phyloP scores from a whole-genome alignment of 2,329 filamentous ascomycete genomes.

The Botrytis fragariae region DNA sequence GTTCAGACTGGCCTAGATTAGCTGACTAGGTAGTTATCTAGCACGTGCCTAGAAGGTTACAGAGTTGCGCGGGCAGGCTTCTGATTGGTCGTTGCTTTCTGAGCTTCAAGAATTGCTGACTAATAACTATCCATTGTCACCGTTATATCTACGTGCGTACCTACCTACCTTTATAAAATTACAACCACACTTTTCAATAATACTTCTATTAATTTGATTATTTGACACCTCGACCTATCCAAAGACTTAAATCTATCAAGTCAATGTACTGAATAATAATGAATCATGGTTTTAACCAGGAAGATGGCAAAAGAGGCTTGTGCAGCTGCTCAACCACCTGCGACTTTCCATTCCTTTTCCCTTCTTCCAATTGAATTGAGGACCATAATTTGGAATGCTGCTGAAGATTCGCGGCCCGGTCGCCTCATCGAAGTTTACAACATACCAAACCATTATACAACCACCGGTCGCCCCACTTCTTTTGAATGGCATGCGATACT shows the following conservation, averaged over 20 bases:
- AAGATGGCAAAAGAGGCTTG: not conserved
- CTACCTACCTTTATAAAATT: not conserved
- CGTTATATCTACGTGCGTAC: not conserved
- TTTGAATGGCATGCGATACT: constrained; percentile 6
- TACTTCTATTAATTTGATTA: not conserved
- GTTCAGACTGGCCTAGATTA: no score
- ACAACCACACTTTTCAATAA: not conserved
- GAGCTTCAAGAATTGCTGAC: not conserved
- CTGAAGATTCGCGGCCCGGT: not conserved
- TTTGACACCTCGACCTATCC: not conserved
- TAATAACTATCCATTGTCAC: not conserved
- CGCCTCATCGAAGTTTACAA: constrained; percentile 16
- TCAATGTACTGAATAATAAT: not conserved
- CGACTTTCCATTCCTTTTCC: constrained; percentile 1
- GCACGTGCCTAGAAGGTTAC: not conserved
- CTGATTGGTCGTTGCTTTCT: not conserved
- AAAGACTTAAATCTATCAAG: not conserved
- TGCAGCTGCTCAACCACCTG: not conserved
- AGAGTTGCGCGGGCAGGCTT: not conserved
- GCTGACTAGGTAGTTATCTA: not conserved
- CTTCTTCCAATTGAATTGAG: not conserved
- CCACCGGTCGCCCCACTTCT: not conserved
- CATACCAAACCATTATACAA: not conserved
- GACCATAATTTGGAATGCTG: not conserved
- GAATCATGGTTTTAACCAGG: not conserved